Evolutionary conservation across 331 rosid species (phyloP).

Genomic region (Pyracantha coccinea): DNA sequence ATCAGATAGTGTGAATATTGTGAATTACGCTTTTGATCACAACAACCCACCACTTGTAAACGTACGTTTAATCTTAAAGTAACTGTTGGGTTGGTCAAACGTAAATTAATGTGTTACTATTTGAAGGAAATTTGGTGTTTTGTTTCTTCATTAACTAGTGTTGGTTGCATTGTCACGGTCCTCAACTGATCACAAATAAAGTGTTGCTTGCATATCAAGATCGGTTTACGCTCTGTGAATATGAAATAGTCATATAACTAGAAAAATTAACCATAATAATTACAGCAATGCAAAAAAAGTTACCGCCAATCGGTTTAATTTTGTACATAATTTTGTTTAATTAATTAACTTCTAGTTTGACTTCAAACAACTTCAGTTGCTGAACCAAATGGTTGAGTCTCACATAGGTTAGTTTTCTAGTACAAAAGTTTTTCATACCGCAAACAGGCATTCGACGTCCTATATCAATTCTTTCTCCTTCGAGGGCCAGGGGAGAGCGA

Average conservation of each 20-base stretch:
- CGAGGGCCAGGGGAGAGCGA: neutral
- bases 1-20: rapidly evolving
- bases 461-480: too few species aligned
- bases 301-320: neutral
- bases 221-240: too few species aligned
- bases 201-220: too few species aligned
- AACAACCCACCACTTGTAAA: neutral
- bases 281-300: neutral
- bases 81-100: neutral
- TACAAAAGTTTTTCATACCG: neutral
- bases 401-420: neutral
- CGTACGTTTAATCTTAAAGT: neutral
- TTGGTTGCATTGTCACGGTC: too few species aligned
- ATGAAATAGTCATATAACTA: too few species aligned
- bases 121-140: neutral
- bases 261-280: too few species aligned
- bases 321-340: neutral
- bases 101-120: neutral
- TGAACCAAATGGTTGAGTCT: neutral
- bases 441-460: neutral
- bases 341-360: neutral
- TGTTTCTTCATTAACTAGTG: neutral
- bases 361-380: neutral
- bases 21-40: neutral
- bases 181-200: too few species aligned